Percentiles rank a stretch among this genome's conserved stretches.
Conservation (phyloP, 768 basidiomycete genomes). For the Ephemerocybe angulata region DNA sequence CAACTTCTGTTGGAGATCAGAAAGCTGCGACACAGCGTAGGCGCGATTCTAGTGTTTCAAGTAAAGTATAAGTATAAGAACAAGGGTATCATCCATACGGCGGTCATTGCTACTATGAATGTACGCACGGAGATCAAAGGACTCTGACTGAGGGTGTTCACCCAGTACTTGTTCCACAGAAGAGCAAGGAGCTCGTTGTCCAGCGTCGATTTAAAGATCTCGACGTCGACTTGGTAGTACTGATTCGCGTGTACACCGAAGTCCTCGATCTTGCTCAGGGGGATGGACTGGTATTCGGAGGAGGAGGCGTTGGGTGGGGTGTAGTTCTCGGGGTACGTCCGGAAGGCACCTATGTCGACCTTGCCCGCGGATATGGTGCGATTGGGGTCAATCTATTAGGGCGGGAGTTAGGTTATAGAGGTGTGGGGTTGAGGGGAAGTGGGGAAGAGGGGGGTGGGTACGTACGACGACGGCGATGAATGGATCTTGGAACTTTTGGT, state of each 20-base stretch:
- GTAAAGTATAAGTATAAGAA: background rate
- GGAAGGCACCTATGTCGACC: conserved; percentile 98
- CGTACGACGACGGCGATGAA: conserved; percentile 94
- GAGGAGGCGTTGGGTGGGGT: conserved; percentile 68
- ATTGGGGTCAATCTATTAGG: conserved; percentile 98
- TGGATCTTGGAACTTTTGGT: conserved; percentile 93
- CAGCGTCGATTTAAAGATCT: conserved; percentile 89
- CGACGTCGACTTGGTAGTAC: conserved; percentile 92
- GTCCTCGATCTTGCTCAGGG: conserved; percentile 95
- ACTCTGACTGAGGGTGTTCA: conserved; percentile 92
- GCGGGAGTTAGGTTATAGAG: too few relatives aligned
- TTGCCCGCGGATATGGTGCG: conserved; percentile 97
- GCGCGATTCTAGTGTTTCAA: conserved; percentile 79
- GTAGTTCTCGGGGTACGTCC: conserved; percentile 95
- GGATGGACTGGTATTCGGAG: conserved; percentile 94
- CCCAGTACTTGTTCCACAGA: conserved; percentile 99
- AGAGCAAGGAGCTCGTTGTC: conserved; percentile 86
- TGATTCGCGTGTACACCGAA: conserved; percentile 98
- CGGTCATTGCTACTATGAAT: too few relatives aligned
- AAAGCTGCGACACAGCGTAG: conserved; percentile 88
- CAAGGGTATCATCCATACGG: too few relatives aligned
- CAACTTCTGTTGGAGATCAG: conserved; percentile 89
- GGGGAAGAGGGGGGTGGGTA: conserved; percentile 12
- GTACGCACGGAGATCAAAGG: conserved; percentile 80
- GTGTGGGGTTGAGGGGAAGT: background rate